Percentiles rank a stretch among this genome's conserved stretches.
These are phyloP conservation scores for Candida pseudofarinosa DNA, from an alignment of 805 yeast genomes.

Conservation along the genomic window DNA sequence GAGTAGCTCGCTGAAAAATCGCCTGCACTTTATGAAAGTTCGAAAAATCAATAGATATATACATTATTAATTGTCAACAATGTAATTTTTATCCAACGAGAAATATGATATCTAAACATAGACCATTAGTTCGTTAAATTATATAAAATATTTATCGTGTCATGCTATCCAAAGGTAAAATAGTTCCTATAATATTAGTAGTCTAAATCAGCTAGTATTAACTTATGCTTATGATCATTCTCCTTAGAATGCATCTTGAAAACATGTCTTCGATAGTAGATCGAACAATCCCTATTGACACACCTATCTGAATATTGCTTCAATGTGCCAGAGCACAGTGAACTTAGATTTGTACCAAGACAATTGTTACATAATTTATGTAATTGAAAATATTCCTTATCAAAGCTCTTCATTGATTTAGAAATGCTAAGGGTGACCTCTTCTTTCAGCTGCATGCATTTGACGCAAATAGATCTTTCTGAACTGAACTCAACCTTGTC, in stretches of 20 bases:
- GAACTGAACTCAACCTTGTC: slow-evolving; percentile 3
- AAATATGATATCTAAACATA: no score
- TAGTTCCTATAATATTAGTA: no score
- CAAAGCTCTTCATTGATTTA: not conserved
- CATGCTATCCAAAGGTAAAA: no score
- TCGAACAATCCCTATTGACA: slow-evolving; percentile 10
- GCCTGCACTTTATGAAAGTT: not conserved
- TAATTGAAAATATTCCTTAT: slow-evolving; percentile 7
- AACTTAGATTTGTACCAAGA: slow-evolving; percentile 13
- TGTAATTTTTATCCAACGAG: no score
- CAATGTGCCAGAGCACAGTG: slow-evolving; percentile 8
- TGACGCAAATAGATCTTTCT: slow-evolving; percentile 13
- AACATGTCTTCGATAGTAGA: not conserved
- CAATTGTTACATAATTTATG: slow-evolving; percentile 18
- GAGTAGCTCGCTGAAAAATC: not conserved
- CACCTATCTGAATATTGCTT: slow-evolving; percentile 31
- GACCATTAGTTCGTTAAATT: no score
- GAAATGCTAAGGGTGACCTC: slow-evolving; percentile 23
- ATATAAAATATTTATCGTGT: no score
- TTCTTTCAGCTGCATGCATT: slow-evolving; percentile 24
- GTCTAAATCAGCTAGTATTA: not conserved
- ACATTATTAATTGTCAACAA: no score
- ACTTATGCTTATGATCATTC: not conserved
- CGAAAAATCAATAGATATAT: no score
- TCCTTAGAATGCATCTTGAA: not conserved